Percentiles rank a stretch among this genome's conserved stretches.
phyloP scores from a whole-genome alignment of 2,329 filamentous ascomycete species.

The Neonectria sp. region DNA sequence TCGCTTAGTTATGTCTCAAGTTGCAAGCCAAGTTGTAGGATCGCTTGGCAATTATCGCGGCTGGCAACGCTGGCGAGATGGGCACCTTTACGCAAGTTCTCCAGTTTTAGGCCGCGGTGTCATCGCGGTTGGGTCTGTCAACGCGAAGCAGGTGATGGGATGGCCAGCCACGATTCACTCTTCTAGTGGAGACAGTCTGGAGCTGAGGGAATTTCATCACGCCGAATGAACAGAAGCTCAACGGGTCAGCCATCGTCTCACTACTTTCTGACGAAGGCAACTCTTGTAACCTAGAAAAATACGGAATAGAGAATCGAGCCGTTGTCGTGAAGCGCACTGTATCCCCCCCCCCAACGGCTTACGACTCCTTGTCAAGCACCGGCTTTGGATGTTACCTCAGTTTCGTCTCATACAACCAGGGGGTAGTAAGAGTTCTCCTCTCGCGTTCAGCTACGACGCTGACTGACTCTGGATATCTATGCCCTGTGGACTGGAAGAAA shows the following conservation, averaged over 20 bases:
- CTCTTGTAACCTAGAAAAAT: constrained; percentile 32
- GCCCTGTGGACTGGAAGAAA: constrained; percentile 35
- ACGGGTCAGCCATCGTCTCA: constrained; percentile 23
- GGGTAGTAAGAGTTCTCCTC: constrained; percentile 27
- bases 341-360: background rate
- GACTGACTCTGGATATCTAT: constrained; percentile 20
- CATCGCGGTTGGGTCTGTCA: constrained; percentile 33
- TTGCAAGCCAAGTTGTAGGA: constrained; percentile 27
- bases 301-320: constrained; percentile 17
- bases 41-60: constrained; percentile 31
- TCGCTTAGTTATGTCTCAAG: constrained; percentile 21
- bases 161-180: constrained; percentile 36
- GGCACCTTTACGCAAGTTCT: constrained; percentile 33
- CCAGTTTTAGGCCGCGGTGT: constrained; percentile 30
- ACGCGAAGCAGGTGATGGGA: constrained; percentile 30
- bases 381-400: constrained; percentile 33
- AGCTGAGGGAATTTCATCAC: constrained; percentile 35
- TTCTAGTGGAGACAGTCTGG: constrained; percentile 23
- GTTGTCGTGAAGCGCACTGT: constrained; percentile 34
- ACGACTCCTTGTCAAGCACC: constrained; percentile 1
- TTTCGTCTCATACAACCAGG: constrained; percentile 40
- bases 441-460: constrained; percentile 35
- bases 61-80: constrained; percentile 30
- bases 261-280: constrained; percentile 31
- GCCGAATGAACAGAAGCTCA: constrained; percentile 31